Base-by-base conservation (phyloP, 768 basidiomycete genomes). In the Russula vinacea region DNA sequence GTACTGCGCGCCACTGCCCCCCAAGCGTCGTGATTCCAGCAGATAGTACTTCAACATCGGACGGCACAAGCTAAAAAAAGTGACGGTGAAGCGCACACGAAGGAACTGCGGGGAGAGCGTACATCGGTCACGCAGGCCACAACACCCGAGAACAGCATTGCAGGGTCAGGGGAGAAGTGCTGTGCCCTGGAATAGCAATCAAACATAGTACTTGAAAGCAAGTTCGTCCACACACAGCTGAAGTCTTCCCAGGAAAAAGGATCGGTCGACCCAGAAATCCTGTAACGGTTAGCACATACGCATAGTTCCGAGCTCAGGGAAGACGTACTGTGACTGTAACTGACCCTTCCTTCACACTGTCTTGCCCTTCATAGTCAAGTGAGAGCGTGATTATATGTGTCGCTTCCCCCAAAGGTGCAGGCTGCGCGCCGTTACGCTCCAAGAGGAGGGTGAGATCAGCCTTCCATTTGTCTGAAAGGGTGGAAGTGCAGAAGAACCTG, bases 101-200 rank as follows among this genome's bases (percentile, higher is more conserved):
- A 58, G n/a, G n/a, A 10, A 11, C 13, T 10, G 22, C 17, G 26
- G 22, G 51, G 51, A n/a, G n/a, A n/a, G 22, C 80, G 60, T 64
- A 90, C 87, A 64, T 88, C 87, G 16, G 84, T 79, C 3, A 86
- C 84, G 70, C 87, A 87, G 0, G 86, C 89, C 11, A 89, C 82
- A 22, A 94, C 78, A 1, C 90, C 90, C 7, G 92, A 94, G 76
- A 96, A 95, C 54, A 94, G 80, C 79, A 85, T 83, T 0, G 80
- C 73, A 0, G 90, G 89, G 72, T 93, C 86, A 2, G 90, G 79
- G 2, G 92, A 94, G 76, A 86, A 94, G 71, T 78, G 84, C 29
- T 81, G 68, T 3, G 45, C 53, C 16, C 66, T 67, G 9, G 10
- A 26, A 44, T 33, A 17, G 39, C 14, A 3, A 26, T 62, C 13